Evolutionary conservation across 768 basidiomycete genomes (phyloP), one percentile per base, ranked within the genome.

Genomic region (Boletus reticulatus): DNA sequence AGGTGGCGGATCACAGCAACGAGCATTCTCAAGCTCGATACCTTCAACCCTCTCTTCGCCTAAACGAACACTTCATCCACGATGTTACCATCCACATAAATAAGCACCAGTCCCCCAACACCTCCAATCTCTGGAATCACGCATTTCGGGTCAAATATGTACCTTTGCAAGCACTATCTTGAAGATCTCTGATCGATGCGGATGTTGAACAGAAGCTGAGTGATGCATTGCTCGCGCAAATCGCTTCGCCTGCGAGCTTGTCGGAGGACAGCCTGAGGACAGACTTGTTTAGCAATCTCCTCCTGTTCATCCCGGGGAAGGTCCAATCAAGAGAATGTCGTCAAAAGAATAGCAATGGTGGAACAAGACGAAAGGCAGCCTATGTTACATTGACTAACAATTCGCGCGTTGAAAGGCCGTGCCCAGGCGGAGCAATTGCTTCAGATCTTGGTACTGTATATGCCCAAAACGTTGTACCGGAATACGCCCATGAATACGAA

Each of bases 181-280:
- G 84, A 96, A 96, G 62, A 96, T 96, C 80, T 99, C 98, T 99
- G 78, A 98, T 97, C 58, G 95, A 95, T 62, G 96, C 95, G 46
- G 93, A 92, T 46, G 97, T 99, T 48, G 96, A 98, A 76, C 96
- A 99, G 76, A 98, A 98, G 72, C 98, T 97, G 57, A 99, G 76
- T n/a, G 95, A 96, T 16, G 97, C 97, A 99, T 99, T 48, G 97
- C 97, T 71, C 92, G 89, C 58, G 95, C 93, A 75, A 99, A 99
- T 63, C 96, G 87, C 72, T 97, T 97, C 43, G 97, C 96, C 92
- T 95, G 67, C 4, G 36, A 38, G 52, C 52, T 51, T 17, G 47
- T 55, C 53, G 61, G 55, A 36, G 48, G 47, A 43, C 3, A 48
- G n/a, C n/a, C n/a, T n/a, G n/a, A n/a, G 27, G 8, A 69, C 78